These are phyloP conservation scores for Lipomyces orientalis DNA, from an alignment of 805 yeast species.

Conservation along the genomic window DNA sequence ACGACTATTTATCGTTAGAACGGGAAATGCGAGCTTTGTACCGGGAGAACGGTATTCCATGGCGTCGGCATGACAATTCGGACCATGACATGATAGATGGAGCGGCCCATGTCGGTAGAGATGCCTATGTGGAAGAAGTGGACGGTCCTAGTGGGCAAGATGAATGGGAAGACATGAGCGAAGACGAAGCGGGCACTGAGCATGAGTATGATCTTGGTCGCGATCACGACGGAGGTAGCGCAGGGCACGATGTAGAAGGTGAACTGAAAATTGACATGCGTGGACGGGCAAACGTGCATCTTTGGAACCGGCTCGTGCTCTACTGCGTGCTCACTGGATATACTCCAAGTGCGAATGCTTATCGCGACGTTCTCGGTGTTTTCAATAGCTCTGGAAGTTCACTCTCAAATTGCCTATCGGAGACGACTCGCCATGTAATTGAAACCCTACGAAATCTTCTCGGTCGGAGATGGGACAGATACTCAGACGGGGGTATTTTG, in stretches of 20 bases:
- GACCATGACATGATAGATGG: slow-evolving; percentile 2
- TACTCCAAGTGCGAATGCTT: neutral
- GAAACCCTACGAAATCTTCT: slow-evolving; percentile 5
- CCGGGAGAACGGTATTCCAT: slow-evolving; percentile 16
- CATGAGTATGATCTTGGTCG: neutral
- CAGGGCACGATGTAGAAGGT: neutral
- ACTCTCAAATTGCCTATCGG: neutral
- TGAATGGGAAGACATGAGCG: slow-evolving; percentile 4
- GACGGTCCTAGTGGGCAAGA: neutral
- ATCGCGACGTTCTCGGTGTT: slow-evolving; percentile 12
- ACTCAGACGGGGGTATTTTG: slow-evolving; percentile 19
- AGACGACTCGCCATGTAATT: neutral
- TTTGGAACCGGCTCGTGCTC: slow-evolving; percentile 21
- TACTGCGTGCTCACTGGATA: neutral
- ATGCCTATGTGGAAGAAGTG: neutral
- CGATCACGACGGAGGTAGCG: neutral
- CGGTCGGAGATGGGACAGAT: slow-evolving; percentile 16
- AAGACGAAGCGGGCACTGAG: slow-evolving; percentile 4
- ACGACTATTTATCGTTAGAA: slow-evolving; percentile 46
- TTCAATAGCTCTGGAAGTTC: slow-evolving; percentile 16
- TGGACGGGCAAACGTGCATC: slow-evolving; percentile 14
- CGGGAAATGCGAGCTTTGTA: slow-evolving; percentile 18
- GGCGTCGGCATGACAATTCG: slow-evolving; percentile 19
- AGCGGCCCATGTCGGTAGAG: neutral
- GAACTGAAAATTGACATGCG: slow-evolving; percentile 17